phyloP scores from a whole-genome alignment of 805 yeast species.

The Sugiyamaella floridensis region DNA sequence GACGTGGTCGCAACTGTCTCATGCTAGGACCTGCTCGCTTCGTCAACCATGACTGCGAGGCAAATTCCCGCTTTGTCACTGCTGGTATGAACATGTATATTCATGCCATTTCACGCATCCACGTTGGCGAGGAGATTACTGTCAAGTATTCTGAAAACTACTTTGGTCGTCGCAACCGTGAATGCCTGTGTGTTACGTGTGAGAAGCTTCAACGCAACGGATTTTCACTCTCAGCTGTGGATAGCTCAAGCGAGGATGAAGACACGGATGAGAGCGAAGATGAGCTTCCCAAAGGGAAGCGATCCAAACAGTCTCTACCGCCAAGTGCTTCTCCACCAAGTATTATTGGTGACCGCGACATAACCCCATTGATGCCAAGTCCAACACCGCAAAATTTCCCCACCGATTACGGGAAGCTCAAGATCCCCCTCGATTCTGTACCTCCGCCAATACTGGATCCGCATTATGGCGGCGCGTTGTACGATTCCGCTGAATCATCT shows the following conservation, averaged over 20 bases:
- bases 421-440: neutral
- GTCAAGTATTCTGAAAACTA: conserved; percentile 38
- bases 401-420: neutral
- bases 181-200: conserved; percentile 42
- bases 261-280: neutral
- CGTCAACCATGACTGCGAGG: conserved; percentile 43
- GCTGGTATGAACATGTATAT: conserved; percentile 29
- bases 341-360: neutral
- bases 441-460: neutral
- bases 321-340: neutral
- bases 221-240: conserved; percentile 14
- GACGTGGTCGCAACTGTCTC: conserved; percentile 31
- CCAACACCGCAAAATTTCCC: too few relatives aligned
- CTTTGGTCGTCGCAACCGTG: conserved; percentile 38
- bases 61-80: conserved; percentile 36
- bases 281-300: neutral
- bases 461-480: neutral
- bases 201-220: conserved; percentile 31
- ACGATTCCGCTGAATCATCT: neutral
- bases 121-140: conserved; percentile 43
- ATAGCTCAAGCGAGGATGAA: neutral
- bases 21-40: conserved; percentile 46
- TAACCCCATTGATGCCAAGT: neutral
- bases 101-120: conserved; percentile 31
- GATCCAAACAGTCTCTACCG: neutral